These are phyloP conservation scores for Setomelanomma holmii DNA, from an alignment of 2,329 filamentous ascomycete species.

Conservation along the genomic window DNA sequence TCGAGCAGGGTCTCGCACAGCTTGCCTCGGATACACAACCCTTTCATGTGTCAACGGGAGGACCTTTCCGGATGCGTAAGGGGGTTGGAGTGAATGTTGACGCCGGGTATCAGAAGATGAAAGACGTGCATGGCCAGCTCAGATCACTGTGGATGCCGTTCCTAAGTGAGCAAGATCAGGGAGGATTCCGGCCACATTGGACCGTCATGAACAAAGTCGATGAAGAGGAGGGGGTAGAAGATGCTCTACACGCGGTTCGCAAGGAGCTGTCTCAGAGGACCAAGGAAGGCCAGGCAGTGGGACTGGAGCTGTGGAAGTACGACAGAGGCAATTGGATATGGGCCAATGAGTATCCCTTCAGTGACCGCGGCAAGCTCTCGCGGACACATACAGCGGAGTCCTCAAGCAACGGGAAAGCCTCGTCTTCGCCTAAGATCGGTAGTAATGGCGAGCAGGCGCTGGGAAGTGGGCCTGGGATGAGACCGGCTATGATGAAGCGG, in stretches of 20 bases:
- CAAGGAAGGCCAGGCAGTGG: conserved; percentile 45
- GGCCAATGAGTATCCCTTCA: conserved; percentile 47
- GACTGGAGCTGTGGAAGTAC: conserved; percentile 53
- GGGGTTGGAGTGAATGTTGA: conserved; percentile 50
- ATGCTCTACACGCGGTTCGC: conserved; percentile 47
- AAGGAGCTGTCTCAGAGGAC: conserved; percentile 38
- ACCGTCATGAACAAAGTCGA: conserved; percentile 58
- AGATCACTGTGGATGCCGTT: conserved; percentile 47
- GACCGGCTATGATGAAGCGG: conserved; percentile 22
- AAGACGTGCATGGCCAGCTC: conserved; percentile 46
- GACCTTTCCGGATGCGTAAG: conserved; percentile 51
- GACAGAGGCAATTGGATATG: conserved; percentile 52
- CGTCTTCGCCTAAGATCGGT: not conserved
- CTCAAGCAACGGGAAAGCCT: conserved; percentile 4
- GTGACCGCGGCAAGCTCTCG: conserved; percentile 1
- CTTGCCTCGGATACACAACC: conserved; percentile 37
- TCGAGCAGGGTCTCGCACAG: conserved; percentile 43
- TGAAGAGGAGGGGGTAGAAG: conserved; percentile 47
- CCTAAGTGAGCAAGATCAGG: conserved; percentile 54
- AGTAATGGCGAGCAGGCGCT: conserved; percentile 1
- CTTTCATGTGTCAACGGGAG: conserved; percentile 49
- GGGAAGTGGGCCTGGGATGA: conserved; percentile 7
- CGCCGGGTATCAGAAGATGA: conserved; percentile 40
- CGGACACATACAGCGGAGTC: conserved; percentile 1
- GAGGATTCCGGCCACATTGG: conserved; percentile 51